These are phyloP conservation scores for Penicillium soppii DNA, from an alignment of 495 filamentous ascomycete genomes.

Conservation along the genomic window DNA sequence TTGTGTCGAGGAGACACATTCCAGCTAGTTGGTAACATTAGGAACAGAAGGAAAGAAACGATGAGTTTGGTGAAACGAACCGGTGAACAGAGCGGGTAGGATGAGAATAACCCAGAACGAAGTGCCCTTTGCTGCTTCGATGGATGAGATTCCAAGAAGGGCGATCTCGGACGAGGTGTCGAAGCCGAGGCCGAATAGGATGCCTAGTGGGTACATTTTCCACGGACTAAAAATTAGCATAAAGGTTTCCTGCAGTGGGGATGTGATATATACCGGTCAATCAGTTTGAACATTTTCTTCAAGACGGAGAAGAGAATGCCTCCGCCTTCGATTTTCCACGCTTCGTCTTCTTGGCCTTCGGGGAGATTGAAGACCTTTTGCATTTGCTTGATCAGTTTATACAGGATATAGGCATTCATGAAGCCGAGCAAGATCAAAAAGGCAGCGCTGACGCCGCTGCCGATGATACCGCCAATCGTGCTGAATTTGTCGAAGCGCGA, in stretches of 20 bases:
- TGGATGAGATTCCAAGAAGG: constrained; percentile 81
- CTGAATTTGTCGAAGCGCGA: constrained; percentile 76
- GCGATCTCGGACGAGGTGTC: constrained; percentile 96
- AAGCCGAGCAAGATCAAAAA: constrained; percentile 82
- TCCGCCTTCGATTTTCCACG: constrained; percentile 70
- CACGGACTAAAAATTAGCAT: constrained; percentile 58
- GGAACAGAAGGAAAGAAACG: too few relatives aligned
- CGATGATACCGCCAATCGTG: constrained; percentile 80
- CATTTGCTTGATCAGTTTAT: constrained; percentile 68
- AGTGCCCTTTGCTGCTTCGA: constrained; percentile 81
- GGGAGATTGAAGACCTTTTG: constrained; percentile 52
- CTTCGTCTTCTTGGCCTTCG: constrained; percentile 54
- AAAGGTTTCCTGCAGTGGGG: neutral
- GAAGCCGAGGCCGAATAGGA: constrained; percentile 92
- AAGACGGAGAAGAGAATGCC: constrained; percentile 74
- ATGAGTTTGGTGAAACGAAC: constrained; percentile 37
- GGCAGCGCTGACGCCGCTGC: constrained; percentile 73
- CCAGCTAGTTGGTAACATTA: constrained; percentile 50
- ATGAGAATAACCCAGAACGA: constrained; percentile 93
- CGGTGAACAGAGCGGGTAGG: constrained; percentile 87
- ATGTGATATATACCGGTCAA: constrained; percentile 68
- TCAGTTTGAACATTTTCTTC: constrained; percentile 73
- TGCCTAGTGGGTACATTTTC: constrained; percentile 94
- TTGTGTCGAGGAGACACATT: constrained; percentile 89
- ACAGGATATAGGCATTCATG: constrained; percentile 83